Evolutionary conservation across 163 green algal species (phyloP).

Genomic region (Chloromonas sp.): DNA sequence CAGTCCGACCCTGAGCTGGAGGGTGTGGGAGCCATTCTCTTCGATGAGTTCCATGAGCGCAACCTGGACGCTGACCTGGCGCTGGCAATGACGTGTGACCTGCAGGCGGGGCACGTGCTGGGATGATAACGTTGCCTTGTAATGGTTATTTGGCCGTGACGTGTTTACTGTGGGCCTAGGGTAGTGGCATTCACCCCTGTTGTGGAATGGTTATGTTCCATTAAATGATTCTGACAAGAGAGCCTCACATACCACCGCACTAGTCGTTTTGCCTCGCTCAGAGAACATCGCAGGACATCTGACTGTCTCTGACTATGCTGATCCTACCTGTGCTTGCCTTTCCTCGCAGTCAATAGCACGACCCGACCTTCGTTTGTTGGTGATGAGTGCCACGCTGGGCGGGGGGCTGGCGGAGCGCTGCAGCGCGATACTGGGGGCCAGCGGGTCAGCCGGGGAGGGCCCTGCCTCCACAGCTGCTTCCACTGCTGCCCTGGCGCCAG

Average conservation of each 20-base stretch:
- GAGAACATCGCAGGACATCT: not conserved
- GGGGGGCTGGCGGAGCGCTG: conserved; percentile 39
- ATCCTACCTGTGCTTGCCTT: too few species aligned
- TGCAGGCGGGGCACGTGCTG: conserved; percentile 2
- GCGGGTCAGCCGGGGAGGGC: not conserved
- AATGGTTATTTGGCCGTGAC: too few species aligned
- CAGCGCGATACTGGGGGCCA: conserved; percentile 23
- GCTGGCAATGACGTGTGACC: conserved; percentile 45
- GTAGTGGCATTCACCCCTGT: not conserved
- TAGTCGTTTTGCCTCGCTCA: not conserved
- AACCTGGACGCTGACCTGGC: conserved; percentile 45
- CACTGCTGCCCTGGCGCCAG: conserved; percentile 7
- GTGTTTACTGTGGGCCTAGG: not conserved
- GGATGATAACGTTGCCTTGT: too few species aligned
- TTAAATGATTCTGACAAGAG: too few species aligned
- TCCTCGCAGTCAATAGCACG: conserved; percentile 20
- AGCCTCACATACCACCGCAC: too few species aligned
- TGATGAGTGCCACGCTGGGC: conserved; percentile 60
- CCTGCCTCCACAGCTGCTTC: not conserved
- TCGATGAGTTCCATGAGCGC: conserved; percentile 67
- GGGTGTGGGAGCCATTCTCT: conserved; percentile 31
- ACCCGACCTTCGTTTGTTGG: conserved; percentile 48
- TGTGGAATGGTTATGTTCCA: not conserved
- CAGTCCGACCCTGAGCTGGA: conserved; percentile 43
- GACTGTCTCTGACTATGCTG: too few species aligned